Conservation (phyloP, 371 early-diverging fungal genomes). For the Fennellomyces sp. region DNA sequence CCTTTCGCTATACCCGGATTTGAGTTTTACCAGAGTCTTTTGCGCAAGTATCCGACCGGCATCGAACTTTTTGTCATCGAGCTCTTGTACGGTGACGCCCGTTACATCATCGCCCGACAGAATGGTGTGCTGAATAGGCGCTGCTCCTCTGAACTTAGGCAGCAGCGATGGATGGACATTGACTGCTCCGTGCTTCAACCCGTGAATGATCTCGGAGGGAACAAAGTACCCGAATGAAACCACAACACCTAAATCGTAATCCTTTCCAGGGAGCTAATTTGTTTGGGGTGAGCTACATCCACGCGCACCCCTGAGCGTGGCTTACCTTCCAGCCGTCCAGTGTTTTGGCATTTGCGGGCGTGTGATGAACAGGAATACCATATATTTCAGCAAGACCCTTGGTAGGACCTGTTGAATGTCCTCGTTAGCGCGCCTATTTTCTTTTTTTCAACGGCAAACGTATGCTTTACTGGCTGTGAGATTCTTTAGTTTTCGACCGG, state of each 20-base stretch:
- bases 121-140: constrained; percentile 90
- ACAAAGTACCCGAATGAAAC: constrained; percentile 94
- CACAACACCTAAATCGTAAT: constrained; percentile 84
- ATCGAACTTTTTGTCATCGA: constrained; percentile 79
- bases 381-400: constrained; percentile 45
- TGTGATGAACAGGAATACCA: constrained; percentile 27
- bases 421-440: no score
- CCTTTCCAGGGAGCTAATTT: constrained; percentile 26
- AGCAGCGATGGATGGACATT: constrained; percentile 92
- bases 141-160: constrained; percentile 90
- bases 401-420: constrained; percentile 35
- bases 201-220: constrained; percentile 67
- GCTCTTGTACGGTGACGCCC: constrained; percentile 89
- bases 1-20: not conserved
- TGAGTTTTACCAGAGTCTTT: constrained; percentile 36
- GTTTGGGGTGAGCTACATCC: not conserved
- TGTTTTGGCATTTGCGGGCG: constrained; percentile 26
- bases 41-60: constrained; percentile 87
- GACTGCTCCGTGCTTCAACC: constrained; percentile 73
- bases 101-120: constrained; percentile 74
- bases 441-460: not conserved
- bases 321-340: constrained; percentile 33
- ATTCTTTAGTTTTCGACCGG: constrained; percentile 46
- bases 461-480: constrained; percentile 35
- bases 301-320: not conserved